Evolutionary conservation across 495 filamentous ascomycete genomes (phyloP), one percentile per base, ranked within the genome.

Genomic region (Bombardia bombarda): DNA sequence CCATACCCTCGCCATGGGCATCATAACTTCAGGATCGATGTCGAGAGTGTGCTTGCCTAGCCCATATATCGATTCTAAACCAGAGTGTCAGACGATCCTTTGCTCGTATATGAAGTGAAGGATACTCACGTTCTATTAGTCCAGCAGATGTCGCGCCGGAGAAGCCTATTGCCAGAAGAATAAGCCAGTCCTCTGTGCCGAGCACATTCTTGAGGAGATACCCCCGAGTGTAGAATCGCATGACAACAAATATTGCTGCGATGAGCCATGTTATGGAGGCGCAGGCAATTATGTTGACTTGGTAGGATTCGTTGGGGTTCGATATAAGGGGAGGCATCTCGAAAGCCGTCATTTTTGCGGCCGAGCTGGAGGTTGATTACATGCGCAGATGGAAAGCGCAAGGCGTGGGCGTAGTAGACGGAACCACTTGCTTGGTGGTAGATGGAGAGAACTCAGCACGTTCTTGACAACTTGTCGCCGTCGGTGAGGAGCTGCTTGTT

Each of bases 181-280:
- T 53, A 7, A 50, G 32, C 57, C 55, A 61, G 50, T 61, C 55
- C 22, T 61, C 57, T 3, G 43, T 37, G 3, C 46, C 49, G 13
- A 57, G 32, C 12, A 48, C 42, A 30, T 49, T 49, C 3, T 35
- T 42, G 20, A 55, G 26, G 2, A 60, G 35, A 5, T 35, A 19
- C 1, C 45, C 32, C 1, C 57, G 38, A 2, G 50, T 51, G 43
- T 61, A 61, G 40, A 61, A 58, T 1, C 55, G 42, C 18, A 58
- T 34, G 7, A 13, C 46, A 3, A 58, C 57, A 16, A 53, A 55
- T 5, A 42, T n/a, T n/a, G 42, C 39, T 1, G 45, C 48, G 35
- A 51, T 32, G 18, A 38, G 20, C 46, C 47, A 53, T 18, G 49
- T 50, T 8, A 56, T 41, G 25, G 47, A 42, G 25, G 52, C 45